These are phyloP conservation scores for Spizellomyces sp. DNA, from an alignment of 192 early-diverging fungal genomes.

Conservation along the genomic window DNA sequence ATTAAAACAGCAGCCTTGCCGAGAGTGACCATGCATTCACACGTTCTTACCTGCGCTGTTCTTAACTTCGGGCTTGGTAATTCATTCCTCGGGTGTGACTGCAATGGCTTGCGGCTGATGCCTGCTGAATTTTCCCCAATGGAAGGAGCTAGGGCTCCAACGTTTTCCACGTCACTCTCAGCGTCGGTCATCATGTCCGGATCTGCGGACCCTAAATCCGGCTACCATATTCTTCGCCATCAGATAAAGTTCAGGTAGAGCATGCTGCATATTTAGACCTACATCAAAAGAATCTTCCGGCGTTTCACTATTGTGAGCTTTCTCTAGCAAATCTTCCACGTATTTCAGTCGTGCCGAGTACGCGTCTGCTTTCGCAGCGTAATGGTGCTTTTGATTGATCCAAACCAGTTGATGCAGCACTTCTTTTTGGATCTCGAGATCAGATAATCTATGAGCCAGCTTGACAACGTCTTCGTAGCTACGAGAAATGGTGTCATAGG, in stretches of 20 bases:
- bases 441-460: conserved; percentile 10
- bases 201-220: conserved; percentile 18
- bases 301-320: background rate
- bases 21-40: too few species aligned
- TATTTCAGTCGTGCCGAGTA: conserved; percentile 6
- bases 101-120: too few species aligned
- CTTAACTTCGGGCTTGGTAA: background rate
- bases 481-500: conserved; percentile 13
- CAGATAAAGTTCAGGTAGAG: background rate
- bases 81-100: background rate
- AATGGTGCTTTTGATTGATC: conserved; percentile 4
- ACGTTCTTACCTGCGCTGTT: too few species aligned
- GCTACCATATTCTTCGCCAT: background rate
- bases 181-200: conserved; percentile 21
- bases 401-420: conserved; percentile 9
- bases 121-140: too few species aligned
- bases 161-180: background rate
- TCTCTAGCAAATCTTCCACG: conserved; percentile 9
- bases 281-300: background rate
- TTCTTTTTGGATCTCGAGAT: conserved; percentile 18
- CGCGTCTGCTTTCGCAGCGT: conserved; percentile 4
- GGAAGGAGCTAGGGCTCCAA: too few species aligned
- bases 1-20: too few species aligned
- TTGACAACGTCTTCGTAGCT: conserved; percentile 19
- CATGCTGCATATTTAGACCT: too few species aligned